These are phyloP conservation scores for Paspalum vaginatum DNA, from an alignment of 176 grass and related monocot species.

Conservation along the genomic window DNA sequence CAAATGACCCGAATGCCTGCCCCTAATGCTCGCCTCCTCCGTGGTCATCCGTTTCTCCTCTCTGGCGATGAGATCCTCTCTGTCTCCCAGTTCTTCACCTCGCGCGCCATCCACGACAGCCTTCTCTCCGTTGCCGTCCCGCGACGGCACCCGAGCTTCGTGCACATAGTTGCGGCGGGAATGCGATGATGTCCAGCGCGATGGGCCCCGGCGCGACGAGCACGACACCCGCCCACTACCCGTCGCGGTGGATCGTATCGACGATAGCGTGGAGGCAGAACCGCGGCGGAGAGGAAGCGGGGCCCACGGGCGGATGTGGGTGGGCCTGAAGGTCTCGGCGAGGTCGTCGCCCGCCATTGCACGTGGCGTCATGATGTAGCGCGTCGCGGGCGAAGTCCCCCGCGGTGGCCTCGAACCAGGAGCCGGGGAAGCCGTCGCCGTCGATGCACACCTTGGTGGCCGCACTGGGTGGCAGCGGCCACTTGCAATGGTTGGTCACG, in stretches of 20 bases:
- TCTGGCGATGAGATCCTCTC: too few relatives aligned
- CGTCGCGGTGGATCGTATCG: conserved; percentile 53
- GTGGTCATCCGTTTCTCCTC: too few relatives aligned
- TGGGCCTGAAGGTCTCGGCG: conserved; percentile 25
- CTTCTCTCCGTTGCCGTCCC: too few relatives aligned
- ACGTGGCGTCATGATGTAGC: conserved; percentile 36
- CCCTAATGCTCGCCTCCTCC: too few relatives aligned
- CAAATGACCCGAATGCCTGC: too few relatives aligned
- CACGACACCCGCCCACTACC: conserved; percentile 65
- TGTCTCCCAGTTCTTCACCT: too few relatives aligned
- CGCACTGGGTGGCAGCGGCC: conserved; percentile 5
- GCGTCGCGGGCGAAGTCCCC: not conserved
- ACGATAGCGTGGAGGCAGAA: conserved; percentile 46
- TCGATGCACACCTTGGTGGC: conserved; percentile 59
- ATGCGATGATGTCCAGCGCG: too few relatives aligned
- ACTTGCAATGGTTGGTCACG: too few relatives aligned
- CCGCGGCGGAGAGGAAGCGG: not conserved
- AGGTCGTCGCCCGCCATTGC: conserved; percentile 11
- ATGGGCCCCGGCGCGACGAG: too few relatives aligned
- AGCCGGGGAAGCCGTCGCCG: conserved; percentile 54
- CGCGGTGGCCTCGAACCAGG: conserved; percentile 65
- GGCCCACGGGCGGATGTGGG: conserved; percentile 37
- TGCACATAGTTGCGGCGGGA: too few relatives aligned
- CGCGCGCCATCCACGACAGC: too few relatives aligned
- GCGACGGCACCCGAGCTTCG: too few relatives aligned